These are phyloP conservation scores for Penicillium psychrosexuale DNA, from an alignment of 2,329 filamentous ascomycete genomes.

Conservation along the genomic window DNA sequence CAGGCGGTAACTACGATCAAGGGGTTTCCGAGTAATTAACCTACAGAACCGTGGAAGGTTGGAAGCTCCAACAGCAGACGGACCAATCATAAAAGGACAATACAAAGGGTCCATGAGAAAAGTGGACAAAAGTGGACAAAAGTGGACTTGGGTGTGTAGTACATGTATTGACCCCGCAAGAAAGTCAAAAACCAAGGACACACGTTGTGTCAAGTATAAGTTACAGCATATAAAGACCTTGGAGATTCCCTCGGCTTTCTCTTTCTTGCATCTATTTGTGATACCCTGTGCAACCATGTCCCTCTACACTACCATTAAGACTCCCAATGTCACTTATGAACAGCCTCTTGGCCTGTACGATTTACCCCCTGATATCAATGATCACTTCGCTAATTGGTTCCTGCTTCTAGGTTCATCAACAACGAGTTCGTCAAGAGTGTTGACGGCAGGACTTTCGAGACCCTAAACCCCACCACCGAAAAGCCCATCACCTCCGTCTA, in stretches of 20 bases:
- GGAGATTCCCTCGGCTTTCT: background rate
- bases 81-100: background rate
- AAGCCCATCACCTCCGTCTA: slow-evolving; percentile 77
- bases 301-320: slow-evolving; percentile 40
- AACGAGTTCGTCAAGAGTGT: slow-evolving; percentile 67
- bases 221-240: background rate
- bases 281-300: slow-evolving; percentile 30
- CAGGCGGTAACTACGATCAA: too few species aligned
- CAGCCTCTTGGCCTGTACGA: slow-evolving; percentile 42
- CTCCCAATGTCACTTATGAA: slow-evolving; percentile 41
- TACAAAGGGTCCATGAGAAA: background rate
- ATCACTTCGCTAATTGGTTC: slow-evolving; percentile 63
- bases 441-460: slow-evolving; percentile 87
- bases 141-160: too few species aligned
- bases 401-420: slow-evolving; percentile 49
- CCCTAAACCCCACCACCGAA: slow-evolving; percentile 83
- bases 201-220: too few species aligned
- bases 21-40: too few species aligned
- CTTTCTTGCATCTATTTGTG: slow-evolving; percentile 1
- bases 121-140: too few species aligned
- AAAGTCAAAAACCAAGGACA: background rate
- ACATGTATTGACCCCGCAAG: background rate
- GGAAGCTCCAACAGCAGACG: too few species aligned
- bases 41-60: too few species aligned
- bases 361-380: background rate